Conservation (phyloP, 768 basidiomycete genomes). For the Heimioporus sp. region DNA sequence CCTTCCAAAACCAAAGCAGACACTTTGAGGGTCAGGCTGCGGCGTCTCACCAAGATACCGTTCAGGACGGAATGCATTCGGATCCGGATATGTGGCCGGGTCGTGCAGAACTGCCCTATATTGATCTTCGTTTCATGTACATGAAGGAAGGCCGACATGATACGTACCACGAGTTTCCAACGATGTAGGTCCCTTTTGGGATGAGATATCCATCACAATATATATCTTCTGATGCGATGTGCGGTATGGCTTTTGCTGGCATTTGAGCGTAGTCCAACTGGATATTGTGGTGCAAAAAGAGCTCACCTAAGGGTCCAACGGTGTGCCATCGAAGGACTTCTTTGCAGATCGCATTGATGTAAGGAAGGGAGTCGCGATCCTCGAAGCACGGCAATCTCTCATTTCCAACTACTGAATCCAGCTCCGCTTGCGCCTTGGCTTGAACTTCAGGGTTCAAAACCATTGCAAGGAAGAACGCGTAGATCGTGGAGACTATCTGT, state of each 20-base stretch:
- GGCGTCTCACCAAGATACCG: slow-evolving; percentile 27
- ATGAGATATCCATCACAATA: slow-evolving; percentile 12
- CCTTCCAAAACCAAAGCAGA: slow-evolving; percentile 30
- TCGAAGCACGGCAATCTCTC: slow-evolving; percentile 18
- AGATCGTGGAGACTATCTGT: slow-evolving; percentile 13
- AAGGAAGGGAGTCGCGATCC: slow-evolving; percentile 24
- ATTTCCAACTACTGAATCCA: slow-evolving; percentile 22
- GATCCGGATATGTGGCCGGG: slow-evolving; percentile 36
- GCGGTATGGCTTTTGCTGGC: slow-evolving; percentile 7
- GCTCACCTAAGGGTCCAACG: slow-evolving; percentile 12
- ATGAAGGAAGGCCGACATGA: neutral
- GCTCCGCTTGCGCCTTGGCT: slow-evolving; percentile 22
- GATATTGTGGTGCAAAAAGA: slow-evolving; percentile 20
- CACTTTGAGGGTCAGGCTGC: slow-evolving; percentile 14
- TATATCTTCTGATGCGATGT: slow-evolving; percentile 22
- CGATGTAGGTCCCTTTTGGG: slow-evolving; percentile 22
- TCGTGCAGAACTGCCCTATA: slow-evolving; percentile 57
- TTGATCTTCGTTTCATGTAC: too few relatives aligned
- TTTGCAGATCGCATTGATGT: slow-evolving; percentile 23
- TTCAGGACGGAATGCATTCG: slow-evolving; percentile 33
- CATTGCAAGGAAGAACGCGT: slow-evolving; percentile 27
- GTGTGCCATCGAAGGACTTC: slow-evolving; percentile 27
- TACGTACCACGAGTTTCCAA: slow-evolving; percentile 26
- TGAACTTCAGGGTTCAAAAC: slow-evolving; percentile 22
- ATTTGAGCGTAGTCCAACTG: neutral